Conservation (phyloP, 2,329 filamentous ascomycete species). For the Ophiostoma angusticollis region DNA sequence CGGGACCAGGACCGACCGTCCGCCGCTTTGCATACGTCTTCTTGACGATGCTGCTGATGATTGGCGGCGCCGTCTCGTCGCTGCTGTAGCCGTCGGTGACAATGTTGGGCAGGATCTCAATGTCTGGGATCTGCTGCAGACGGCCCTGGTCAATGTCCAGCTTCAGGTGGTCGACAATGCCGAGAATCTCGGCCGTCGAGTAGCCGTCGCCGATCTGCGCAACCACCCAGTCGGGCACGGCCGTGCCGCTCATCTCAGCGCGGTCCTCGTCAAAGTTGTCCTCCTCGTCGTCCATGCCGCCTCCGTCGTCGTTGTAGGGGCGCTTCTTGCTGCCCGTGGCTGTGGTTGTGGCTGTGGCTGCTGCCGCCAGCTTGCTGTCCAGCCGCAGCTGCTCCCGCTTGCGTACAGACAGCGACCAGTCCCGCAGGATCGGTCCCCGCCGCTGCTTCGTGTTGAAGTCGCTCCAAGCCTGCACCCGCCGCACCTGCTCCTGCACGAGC, state of each 20-base stretch:
- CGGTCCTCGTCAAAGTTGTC: conserved; percentile 17
- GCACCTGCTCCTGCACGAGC: conserved; percentile 49
- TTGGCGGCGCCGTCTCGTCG: no score
- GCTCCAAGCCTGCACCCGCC: conserved; percentile 51
- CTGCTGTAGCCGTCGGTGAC: conserved; percentile 5
- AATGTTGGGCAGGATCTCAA: conserved; percentile 46
- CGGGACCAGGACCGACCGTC: not conserved
- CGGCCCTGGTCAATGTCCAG: conserved; percentile 29
- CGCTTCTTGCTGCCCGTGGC: conserved; percentile 21
- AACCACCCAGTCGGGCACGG: conserved; percentile 37
- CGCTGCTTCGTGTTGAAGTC: conserved; percentile 30
- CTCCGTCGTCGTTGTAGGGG: conserved; percentile 17
- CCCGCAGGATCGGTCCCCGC: conserved; percentile 32
- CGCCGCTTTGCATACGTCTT: conserved; percentile 9
- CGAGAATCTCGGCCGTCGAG: conserved; percentile 32
- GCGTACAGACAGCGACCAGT: conserved; percentile 50
- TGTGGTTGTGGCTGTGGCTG: no score
- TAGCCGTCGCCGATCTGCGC: conserved; percentile 33
- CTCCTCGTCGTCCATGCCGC: conserved; percentile 22
- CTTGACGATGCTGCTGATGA: conserved; percentile 13
- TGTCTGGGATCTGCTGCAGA: conserved; percentile 39
- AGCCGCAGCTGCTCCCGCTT: conserved; percentile 52
- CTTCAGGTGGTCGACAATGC: conserved; percentile 33
- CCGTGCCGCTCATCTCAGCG: conserved; percentile 25
- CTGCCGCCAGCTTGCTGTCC: conserved; percentile 27